Evolutionary conservation across 305 asterid species (phyloP), one percentile per base, ranked within the genome.

Genomic region (Andrographis paniculata): DNA sequence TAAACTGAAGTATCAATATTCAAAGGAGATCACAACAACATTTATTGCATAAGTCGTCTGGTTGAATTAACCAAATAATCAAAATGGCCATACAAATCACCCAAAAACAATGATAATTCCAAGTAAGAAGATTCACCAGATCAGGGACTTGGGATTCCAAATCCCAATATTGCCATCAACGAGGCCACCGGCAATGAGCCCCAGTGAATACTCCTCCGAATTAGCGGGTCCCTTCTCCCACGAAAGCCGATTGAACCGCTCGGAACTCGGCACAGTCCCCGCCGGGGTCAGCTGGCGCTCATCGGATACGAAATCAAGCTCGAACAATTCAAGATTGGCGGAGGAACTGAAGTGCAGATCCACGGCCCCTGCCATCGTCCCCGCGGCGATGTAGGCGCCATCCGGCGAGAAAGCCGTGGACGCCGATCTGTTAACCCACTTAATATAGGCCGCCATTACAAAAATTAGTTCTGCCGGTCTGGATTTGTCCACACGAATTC

Each of bases 321-420:
- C 80, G 62, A 83, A 91, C 24, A 91, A 69, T 53, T 91, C 99
- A 48, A 91, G 80, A 79, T 84, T 87, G 14, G 99, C 96, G 6
- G 91, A 75, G 6, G 99, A 91, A 61, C 99, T 91, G 77, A 91
- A 91, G 43, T 79, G 84, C 68, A 83, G 77, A 84, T 91, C 99
- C 67, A 91, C 99, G 50, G 99, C 99, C 59, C 99, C 99, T 0
- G 99, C 94, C 96, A 91, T 91, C 73, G 99, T 91, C 38, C 99
- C 99, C 42, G 96, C 94, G 14, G 96, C 96, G 75, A 91, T 54
- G 71, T 80, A 87, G 28, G 82, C 76, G 19, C 80, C 89, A 28
- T 79, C 96, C 60, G 96, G 95, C 56, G 96, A 66, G 72, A 91
- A 86, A 64, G 95, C 96, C 67, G 81, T 79, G 70, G 89, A 74